Evolutionary conservation across 2,329 filamentous ascomycete genomes (phyloP).

Genomic region (Teratosphaeria gauchensis): DNA sequence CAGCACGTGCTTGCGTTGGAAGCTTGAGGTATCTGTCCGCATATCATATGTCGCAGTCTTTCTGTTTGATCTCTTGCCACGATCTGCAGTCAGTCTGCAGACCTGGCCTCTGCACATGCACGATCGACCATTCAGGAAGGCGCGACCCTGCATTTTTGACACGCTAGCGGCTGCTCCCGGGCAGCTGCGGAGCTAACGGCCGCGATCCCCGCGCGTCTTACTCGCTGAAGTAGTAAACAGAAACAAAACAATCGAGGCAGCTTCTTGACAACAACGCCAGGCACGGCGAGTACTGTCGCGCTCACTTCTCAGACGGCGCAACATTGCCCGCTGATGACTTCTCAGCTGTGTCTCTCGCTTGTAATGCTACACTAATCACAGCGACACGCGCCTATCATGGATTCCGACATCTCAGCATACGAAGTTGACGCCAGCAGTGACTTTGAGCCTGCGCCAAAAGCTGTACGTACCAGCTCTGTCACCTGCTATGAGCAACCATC

Average conservation of each 20-base stretch:
- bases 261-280: neutral
- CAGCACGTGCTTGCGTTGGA: too few species aligned
- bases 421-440: slow-evolving; percentile 35
- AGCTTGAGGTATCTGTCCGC: too few species aligned
- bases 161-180: neutral
- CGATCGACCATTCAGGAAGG: neutral
- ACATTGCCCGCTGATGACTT: slow-evolving; percentile 2
- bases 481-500: neutral
- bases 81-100: too few species aligned
- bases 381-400: slow-evolving; percentile 23
- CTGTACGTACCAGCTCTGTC: slow-evolving; percentile 10
- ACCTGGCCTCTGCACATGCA: too few species aligned
- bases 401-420: slow-evolving; percentile 31
- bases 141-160: neutral
- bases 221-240: neutral
- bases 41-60: too few species aligned
- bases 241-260: neutral
- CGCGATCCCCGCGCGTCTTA: neutral
- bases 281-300: neutral
- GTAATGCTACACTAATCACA: neutral
- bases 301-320: neutral
- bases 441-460: slow-evolving; percentile 27
- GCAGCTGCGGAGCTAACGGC: neutral
- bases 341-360: neutral
- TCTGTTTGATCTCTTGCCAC: too few species aligned